Evolutionary conservation across 352 stramenopile genomes (phyloP), one percentile per base, ranked within the genome.

Genomic region (Sclerospora graminicola): DNA sequence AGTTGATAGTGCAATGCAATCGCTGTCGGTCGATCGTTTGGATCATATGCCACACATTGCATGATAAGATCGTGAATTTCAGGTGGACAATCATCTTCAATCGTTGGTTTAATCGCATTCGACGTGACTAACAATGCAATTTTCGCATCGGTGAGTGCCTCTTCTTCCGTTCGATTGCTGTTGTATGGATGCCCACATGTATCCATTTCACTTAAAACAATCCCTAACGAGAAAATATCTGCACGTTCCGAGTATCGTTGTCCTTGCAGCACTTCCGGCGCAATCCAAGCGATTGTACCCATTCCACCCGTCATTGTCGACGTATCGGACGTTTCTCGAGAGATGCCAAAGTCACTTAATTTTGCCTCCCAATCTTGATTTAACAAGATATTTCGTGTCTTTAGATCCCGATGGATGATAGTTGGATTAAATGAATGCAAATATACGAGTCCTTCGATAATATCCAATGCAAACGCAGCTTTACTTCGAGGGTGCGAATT

Each of bases 191-290:
- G 52, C 8, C 48, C 40, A 40, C 57, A 71, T 1, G 70, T 79
- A 42, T 80, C 70, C 10, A 82, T 15, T 40, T 82, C 69, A 0
- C 62, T 64, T 10, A 82, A 45, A 36, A 82, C 54, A 8, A 86
- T 68, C 13, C 76, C 78, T 45, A 84, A 77, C 9, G 68, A 81
- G 55, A 84, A 90, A 14, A 90, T 65, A 39, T 90, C 78, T 1
- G 74, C 66, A 46, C 78, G 78, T 47, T 83, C 66, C 10, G 63
- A 80, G 54, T 81, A 89, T 4, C 65, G 51, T 30, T 83, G 54
- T 16, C 69, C 69, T 13, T 60, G 43, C 20, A 90, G 41, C 14
- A 89, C 69, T 54, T 90, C 78, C 1, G 78, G 78, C 1, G 76
- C 77, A 21, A 76, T 82, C 71, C 70, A 88, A 9, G 53, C 70